Evolutionary conservation across 1,284 basidiomycete genomes (phyloP).

Genomic region (Ceratobasidium theobromae): DNA sequence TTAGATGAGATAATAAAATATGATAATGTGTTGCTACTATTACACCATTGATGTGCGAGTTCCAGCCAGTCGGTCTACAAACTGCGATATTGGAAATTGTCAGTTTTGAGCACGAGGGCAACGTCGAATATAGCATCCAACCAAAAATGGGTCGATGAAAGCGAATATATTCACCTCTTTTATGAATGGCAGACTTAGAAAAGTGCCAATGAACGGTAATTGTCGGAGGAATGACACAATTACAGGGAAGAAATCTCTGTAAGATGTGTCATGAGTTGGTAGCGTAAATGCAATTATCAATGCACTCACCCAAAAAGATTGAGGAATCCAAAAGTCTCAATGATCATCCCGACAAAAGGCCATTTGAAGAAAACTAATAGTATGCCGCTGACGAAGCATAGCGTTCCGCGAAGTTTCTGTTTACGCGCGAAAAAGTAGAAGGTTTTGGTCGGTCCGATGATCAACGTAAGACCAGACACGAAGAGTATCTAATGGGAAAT

Average conservation of each 20-base stretch:
- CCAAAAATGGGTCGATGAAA: neutral
- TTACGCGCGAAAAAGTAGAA: conserved; percentile 98
- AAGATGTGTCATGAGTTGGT: neutral
- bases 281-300: neutral
- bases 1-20: neutral
- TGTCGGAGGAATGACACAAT: conserved; percentile 95
- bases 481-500: conserved; percentile 81
- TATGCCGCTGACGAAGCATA: conserved; percentile 89
- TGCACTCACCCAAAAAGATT: conserved; percentile 88
- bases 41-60: conserved; percentile 75
- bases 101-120: neutral
- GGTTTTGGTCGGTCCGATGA: conserved; percentile 94
- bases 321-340: conserved; percentile 95
- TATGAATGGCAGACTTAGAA: conserved; percentile 85
- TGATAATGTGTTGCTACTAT: neutral
- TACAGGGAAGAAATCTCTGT: conserved; percentile 98
- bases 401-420: conserved; percentile 93
- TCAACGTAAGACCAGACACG: conserved; percentile 85
- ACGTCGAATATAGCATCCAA: neutral
- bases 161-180: conserved; percentile 46
- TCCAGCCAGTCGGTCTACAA: conserved; percentile 71
- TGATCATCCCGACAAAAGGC: conserved; percentile 89
- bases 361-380: conserved; percentile 86
- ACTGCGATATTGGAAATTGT: conserved; percentile 46
- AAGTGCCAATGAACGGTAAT: conserved; percentile 86